These are phyloP conservation scores for Aspergillus nidulans DNA, from an alignment of 495 filamentous ascomycete species.

Conservation along the genomic window DNA sequence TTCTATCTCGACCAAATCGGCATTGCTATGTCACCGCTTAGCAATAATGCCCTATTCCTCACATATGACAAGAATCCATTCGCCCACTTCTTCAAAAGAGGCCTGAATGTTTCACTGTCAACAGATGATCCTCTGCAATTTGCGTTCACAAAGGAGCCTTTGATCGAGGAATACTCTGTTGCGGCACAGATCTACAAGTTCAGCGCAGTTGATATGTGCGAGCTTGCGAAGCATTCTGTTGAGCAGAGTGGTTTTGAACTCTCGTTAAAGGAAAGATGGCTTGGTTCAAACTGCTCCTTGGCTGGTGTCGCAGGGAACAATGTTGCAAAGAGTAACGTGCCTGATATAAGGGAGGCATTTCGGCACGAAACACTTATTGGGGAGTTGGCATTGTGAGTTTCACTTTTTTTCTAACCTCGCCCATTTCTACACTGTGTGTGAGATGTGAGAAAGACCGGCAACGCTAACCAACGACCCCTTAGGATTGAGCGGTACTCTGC, in stretches of 20 bases:
- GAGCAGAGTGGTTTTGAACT: slow-evolving; percentile 91
- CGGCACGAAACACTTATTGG: slow-evolving; percentile 76
- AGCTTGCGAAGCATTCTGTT: slow-evolving; percentile 93
- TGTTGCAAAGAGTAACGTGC: slow-evolving; percentile 93
- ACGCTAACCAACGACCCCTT: not conserved
- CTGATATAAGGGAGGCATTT: slow-evolving; percentile 84
- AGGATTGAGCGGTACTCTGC: slow-evolving; percentile 31
- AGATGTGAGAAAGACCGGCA: not conserved
- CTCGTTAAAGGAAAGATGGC: slow-evolving; percentile 82
- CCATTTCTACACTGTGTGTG: not conserved
- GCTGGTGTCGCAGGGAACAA: slow-evolving; percentile 78
- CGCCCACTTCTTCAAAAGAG: slow-evolving; percentile 87
- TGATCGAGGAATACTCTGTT: slow-evolving; percentile 97
- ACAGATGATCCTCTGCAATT: slow-evolving; percentile 98
- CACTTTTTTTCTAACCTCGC: not conserved
- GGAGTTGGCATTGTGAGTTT: slow-evolving; percentile 74
- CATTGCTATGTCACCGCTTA: slow-evolving; percentile 97
- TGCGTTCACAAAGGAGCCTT: slow-evolving; percentile 94
- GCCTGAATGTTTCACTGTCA: slow-evolving; percentile 90
- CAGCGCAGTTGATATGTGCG: slow-evolving; percentile 96
- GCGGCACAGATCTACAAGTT: slow-evolving; percentile 98
- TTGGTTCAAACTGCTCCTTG: slow-evolving; percentile 68
- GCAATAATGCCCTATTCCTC: slow-evolving; percentile 94
- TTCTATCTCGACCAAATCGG: slow-evolving; percentile 98
- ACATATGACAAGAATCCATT: slow-evolving; percentile 98